Percentiles rank a stretch among this genome's conserved stretches.
These are phyloP conservation scores for Populus alba DNA, from an alignment of 345 rosid genomes.

Conservation along the genomic window DNA sequence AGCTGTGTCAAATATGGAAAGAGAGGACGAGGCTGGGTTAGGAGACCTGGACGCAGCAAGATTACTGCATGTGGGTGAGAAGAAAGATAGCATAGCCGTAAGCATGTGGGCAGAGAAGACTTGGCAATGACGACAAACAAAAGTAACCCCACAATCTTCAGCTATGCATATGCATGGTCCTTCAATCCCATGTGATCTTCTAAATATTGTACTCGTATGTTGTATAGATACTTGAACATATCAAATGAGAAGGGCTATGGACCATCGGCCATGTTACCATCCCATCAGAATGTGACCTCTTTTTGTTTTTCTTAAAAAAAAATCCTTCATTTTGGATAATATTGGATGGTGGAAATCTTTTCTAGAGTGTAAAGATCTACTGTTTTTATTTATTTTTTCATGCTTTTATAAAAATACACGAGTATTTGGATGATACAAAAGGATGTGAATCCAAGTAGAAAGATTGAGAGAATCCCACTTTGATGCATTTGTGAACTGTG, in stretches of 20 bases:
- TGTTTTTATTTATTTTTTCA: not conserved
- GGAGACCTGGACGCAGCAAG: not conserved
- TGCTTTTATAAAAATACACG: not conserved
- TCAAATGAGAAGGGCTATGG: conserved; percentile 18
- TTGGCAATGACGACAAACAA: conserved; percentile 17
- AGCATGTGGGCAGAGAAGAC: conserved; percentile 22
- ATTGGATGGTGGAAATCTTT: not conserved
- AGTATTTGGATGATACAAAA: not conserved
- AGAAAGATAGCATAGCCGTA: conserved; percentile 6
- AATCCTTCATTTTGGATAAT: not conserved
- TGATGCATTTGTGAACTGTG: conserved; percentile 15
- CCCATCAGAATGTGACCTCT: conserved; percentile 15
- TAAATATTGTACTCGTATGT: not conserved
- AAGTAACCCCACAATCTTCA: conserved; percentile 22
- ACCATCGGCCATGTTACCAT: not conserved
- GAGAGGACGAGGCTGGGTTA: not conserved
- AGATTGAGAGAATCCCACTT: not conserved
- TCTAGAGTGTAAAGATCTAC: not conserved
- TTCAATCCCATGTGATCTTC: conserved; percentile 21
- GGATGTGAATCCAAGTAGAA: not conserved
- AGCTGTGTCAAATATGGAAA: not conserved
- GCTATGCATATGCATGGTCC: not conserved
- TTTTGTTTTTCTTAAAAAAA: too few relatives aligned
- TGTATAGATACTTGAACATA: not conserved
- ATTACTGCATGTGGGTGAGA: conserved; percentile 13